These are phyloP conservation scores for Chytriomyces confervae DNA, from an alignment of 192 early-diverging fungal species.

Conservation along the genomic window DNA sequence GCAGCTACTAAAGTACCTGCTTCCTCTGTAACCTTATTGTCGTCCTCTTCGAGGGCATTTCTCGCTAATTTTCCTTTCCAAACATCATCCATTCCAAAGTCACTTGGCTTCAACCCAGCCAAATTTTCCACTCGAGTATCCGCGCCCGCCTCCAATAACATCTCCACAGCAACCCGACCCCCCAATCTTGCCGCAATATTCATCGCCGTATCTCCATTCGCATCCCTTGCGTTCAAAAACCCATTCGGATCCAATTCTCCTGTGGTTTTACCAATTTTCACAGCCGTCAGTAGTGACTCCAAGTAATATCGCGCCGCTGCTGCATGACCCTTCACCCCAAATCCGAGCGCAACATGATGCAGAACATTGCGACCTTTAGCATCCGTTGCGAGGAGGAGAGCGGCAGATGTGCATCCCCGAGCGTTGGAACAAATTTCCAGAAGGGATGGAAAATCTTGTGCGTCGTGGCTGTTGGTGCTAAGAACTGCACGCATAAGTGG, in stretches of 20 bases:
- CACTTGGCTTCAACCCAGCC: conserved; percentile 76
- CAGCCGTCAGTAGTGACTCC: conserved; percentile 73
- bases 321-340: conserved; percentile 72
- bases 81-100: conserved; percentile 58
- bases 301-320: conserved; percentile 86
- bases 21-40: background rate
- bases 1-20: background rate
- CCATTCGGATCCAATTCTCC: conserved; percentile 37
- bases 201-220: conserved; percentile 81
- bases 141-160: conserved; percentile 73
- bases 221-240: conserved; percentile 71
- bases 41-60: background rate
- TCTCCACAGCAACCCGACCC: conserved; percentile 78
- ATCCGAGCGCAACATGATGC: conserved; percentile 84
- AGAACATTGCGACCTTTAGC: conserved; percentile 82
- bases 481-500: conserved; percentile 87
- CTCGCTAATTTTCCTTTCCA: background rate
- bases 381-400: conserved; percentile 76
- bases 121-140: conserved; percentile 72
- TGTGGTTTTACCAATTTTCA: conserved; percentile 45
- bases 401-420: conserved; percentile 33
- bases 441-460: conserved; percentile 74
- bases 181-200: conserved; percentile 85
- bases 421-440: conserved; percentile 36
- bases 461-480: conserved; percentile 85